Conservation (phyloP, 208 protist species). For the Lotmaria passim region DNA sequence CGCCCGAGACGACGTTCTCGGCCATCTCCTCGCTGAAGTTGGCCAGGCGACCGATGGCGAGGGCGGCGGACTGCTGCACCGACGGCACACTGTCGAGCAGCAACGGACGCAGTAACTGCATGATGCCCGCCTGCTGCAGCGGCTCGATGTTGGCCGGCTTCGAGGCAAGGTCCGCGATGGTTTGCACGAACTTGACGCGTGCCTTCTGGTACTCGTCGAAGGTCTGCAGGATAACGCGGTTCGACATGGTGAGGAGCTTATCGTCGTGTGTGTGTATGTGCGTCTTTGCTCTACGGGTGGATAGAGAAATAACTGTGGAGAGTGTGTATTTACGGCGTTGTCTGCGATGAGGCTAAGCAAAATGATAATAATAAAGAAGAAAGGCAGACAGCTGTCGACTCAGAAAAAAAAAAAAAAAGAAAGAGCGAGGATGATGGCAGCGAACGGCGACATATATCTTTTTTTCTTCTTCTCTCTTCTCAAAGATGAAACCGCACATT, state of each 20-base stretch:
- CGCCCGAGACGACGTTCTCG: constrained; percentile 96
- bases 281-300: too few relatives aligned
- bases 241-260: constrained; percentile 55
- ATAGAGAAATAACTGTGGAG: not conserved
- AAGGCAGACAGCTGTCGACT: too few relatives aligned
- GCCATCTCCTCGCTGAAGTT: constrained; percentile 98
- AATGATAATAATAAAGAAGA: too few relatives aligned
- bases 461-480: too few relatives aligned
- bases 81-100: constrained; percentile 97
- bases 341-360: too few relatives aligned
- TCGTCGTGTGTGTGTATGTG: not conserved
- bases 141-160: constrained; percentile 97
- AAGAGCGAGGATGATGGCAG: too few relatives aligned
- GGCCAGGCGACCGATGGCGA: constrained; percentile 97
- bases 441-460: too few relatives aligned
- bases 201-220: constrained; percentile 98
- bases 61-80: constrained; percentile 98
- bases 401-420: too few relatives aligned
- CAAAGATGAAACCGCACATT: too few relatives aligned
- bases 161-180: constrained; percentile 93
- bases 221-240: constrained; percentile 93
- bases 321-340: not conserved
- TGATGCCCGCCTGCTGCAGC: constrained; percentile 96
- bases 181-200: constrained; percentile 97
- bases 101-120: constrained; percentile 97